Evolutionary conservation across 495 filamentous ascomycete genomes (phyloP).

Genomic region (Hypoxylon fragiforme): DNA sequence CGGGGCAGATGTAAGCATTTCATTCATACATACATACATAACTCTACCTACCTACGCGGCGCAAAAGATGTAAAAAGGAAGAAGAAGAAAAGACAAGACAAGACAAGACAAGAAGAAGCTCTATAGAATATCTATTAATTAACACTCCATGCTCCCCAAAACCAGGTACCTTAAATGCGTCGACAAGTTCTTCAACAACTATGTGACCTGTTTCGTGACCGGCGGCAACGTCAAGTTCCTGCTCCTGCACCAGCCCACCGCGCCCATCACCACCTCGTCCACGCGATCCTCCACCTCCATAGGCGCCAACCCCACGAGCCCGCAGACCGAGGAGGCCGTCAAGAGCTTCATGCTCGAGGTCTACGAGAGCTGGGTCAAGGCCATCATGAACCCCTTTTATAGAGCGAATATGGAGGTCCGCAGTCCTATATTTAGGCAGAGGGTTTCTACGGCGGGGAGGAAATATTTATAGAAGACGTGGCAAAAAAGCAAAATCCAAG

Average conservation of each 20-base stretch:
- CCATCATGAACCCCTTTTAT: conserved; percentile 97
- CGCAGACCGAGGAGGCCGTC: conserved; percentile 92
- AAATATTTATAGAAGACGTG: conserved; percentile 71
- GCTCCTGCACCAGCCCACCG: conserved; percentile 77
- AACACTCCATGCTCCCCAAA: neutral
- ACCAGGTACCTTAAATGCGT: conserved; percentile 90
- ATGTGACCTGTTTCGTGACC: conserved; percentile 91
- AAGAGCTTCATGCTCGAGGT: conserved; percentile 91
- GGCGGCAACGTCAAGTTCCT: conserved; percentile 82
- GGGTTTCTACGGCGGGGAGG: conserved; percentile 83
- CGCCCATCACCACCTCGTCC: conserved; percentile 42
- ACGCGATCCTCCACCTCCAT: conserved; percentile 65
- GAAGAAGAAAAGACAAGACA: no score
- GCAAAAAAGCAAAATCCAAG: neutral
- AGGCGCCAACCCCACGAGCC: conserved; percentile 77
- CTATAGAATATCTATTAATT: neutral
- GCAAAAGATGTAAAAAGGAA: no score
- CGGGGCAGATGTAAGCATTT: conserved; percentile 67
- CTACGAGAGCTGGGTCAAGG: conserved; percentile 93
- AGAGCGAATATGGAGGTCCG: conserved; percentile 75
- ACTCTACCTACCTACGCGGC: no score
- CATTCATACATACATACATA: neutral
- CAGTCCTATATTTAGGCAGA: conserved; percentile 79
- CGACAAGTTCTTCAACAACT: conserved; percentile 88
- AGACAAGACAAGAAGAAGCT: no score